Base-by-base conservation (phyloP, 1,284 basidiomycete species). In the Sporisorium scitamineum region DNA sequence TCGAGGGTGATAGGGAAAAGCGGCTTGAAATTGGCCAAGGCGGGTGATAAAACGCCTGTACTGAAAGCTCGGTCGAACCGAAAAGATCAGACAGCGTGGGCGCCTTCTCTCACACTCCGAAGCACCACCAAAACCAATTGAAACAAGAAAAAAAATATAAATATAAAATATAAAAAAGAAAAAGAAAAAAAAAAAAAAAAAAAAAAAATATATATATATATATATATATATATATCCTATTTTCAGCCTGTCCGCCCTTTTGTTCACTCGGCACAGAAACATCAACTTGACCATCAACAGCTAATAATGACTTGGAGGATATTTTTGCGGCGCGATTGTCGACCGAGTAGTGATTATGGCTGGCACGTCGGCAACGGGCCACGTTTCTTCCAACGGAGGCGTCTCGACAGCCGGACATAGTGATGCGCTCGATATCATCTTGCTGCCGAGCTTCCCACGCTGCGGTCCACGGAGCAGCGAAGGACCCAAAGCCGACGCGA, bases 1-100 rank as follows among this genome's bases (percentile, higher is more conserved):
- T 54, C 53, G 37, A 50, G 63, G 63, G 63, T 54, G n/a, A 34
- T 65, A 10, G n/a, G 24, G 22, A 20, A 50, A 42, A 42, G 27
- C 18, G 27, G 27, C 47, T 48, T 31, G 18, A 48, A 14, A n/a
- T 48, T 31, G 47, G 8, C 41, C 14, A n/a, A 27, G 26, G 45
- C 13, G 16, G 37, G 27, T 29, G 27, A 31, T n/a, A 27, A 18
- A n/a, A 29, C 47, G 47, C 26, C 27, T 29, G 3, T 9, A 7
- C 11, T 29, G 29, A 18, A 8, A 39, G 18, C 62, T 64, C 62
- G 62, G 62, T 64, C 62, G 62, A 63, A 63, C 48, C 59, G 10
- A 39, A 34, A 29, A 39, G 27, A 29, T 27, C 26, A 24, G n/a
- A 34, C 31, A 32, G 50, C 20, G 32, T 51, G 50, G 50, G 32